Percentiles rank a stretch among this genome's conserved stretches.
phyloP scores from a whole-genome alignment of 2,329 filamentous ascomycete species.

The Corinectria fuckeliana region DNA sequence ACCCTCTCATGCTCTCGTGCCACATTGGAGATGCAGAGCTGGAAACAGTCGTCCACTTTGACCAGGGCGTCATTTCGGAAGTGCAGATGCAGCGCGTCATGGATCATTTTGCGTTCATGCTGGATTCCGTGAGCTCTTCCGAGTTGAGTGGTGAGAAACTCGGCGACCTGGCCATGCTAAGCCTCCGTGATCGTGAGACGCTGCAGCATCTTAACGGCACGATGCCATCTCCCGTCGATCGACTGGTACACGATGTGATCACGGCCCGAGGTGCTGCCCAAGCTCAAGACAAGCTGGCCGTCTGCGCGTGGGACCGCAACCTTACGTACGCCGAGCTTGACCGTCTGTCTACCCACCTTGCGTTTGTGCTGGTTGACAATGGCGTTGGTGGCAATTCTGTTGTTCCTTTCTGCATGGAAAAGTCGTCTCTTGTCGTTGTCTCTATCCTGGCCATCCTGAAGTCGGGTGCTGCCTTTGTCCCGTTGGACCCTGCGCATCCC shows the following conservation, averaged over 20 bases:
- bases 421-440: conserved; percentile 34
- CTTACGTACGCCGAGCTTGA: conserved; percentile 49
- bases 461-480: conserved; percentile 33
- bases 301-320: conserved; percentile 50
- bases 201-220: conserved; percentile 5
- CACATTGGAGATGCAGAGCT: conserved; percentile 22
- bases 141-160: neutral
- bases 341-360: neutral
- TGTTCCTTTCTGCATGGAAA: conserved; percentile 35
- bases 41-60: conserved; percentile 32
- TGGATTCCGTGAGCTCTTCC: neutral
- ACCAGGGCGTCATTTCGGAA: conserved; percentile 12
- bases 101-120: conserved; percentile 26
- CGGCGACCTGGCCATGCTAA: conserved; percentile 3
- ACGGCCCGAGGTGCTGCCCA: neutral
- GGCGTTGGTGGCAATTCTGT: neutral
- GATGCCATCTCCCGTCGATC: neutral
- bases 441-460: conserved; percentile 36
- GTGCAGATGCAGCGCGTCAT: conserved; percentile 25
- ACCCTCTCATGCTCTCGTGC: conserved; percentile 34
- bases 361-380: neutral
- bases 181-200: neutral
- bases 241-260: conserved; percentile 17
- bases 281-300: conserved; percentile 8
- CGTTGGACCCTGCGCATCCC: conserved; percentile 32